Percentiles rank a stretch among this genome's conserved stretches.
These are phyloP conservation scores for Melastoma candidum DNA, from an alignment of 441 rosid species.

Conservation along the genomic window DNA sequence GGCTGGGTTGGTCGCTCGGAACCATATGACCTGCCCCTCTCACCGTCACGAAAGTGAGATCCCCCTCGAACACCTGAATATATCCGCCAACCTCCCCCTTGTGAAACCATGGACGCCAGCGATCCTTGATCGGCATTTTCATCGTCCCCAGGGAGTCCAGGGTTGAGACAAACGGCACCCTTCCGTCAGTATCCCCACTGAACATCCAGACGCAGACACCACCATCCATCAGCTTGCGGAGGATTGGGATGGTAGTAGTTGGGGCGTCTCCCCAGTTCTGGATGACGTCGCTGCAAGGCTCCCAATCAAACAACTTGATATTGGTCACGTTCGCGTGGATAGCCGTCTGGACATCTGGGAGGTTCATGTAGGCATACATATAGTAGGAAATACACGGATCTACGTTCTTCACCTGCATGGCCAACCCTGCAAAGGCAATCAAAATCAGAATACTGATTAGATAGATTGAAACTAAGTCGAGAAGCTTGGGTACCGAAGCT, in stretches of 20 bases:
- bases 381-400: no score
- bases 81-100: constrained; percentile 19
- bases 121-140: constrained; percentile 9
- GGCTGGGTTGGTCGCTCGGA: constrained; percentile 23
- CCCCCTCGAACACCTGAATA: background rate
- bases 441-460: no score
- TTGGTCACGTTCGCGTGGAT: constrained; percentile 1
- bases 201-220: constrained; percentile 3
- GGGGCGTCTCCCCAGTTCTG: background rate
- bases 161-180: constrained; percentile 21
- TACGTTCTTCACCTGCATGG: no score
- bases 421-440: no score
- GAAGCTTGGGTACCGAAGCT: no score
- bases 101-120: constrained; percentile 26
- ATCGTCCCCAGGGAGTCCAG: constrained; percentile 21
- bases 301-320: background rate
- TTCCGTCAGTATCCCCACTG: constrained; percentile 26
- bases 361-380: no score
- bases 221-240: background rate
- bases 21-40: constrained; percentile 24
- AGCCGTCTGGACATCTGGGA: no score
- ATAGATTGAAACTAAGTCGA: no score
- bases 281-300: background rate
- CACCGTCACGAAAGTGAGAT: constrained; percentile 22
- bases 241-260: background rate